Percentiles rank a stretch among this genome's conserved stretches.
These are phyloP conservation scores for Phialophora chinensis DNA, from an alignment of 2,329 filamentous ascomycete genomes.

Conservation along the genomic window DNA sequence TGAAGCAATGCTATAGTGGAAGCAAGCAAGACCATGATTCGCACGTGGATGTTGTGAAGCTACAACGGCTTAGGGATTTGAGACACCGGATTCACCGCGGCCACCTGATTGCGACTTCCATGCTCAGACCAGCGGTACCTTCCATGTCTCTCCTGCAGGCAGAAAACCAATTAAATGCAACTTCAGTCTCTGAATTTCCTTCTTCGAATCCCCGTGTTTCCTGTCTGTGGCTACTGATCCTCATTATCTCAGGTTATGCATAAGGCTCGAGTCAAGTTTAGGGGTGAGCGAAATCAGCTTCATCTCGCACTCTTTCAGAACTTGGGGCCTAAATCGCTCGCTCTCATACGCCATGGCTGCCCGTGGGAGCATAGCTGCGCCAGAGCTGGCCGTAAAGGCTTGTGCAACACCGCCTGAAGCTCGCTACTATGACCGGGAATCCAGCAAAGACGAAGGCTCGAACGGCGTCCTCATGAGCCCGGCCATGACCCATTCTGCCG, in stretches of 20 bases:
- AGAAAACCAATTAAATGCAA: not conserved
- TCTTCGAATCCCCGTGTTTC: not conserved
- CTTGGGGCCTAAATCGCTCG: not conserved
- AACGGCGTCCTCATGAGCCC: not conserved
- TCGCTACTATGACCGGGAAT: constrained; percentile 3
- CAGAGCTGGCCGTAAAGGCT: constrained; percentile 3
- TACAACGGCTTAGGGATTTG: not conserved
- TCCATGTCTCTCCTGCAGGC: not conserved
- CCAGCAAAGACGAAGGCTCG: constrained; percentile 8
- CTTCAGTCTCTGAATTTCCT: not conserved
- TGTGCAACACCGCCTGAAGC: constrained; percentile 4
- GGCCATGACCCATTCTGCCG: not conserved
- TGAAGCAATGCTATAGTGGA: constrained; percentile 14
- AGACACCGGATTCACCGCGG: not conserved
- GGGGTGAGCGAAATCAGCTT: not conserved
- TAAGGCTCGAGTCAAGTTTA: not conserved
- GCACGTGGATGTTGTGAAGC: not conserved
- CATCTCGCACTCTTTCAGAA: not conserved
- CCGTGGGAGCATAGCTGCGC: not conserved
- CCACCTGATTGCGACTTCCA: not conserved
- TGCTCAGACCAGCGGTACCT: not conserved
- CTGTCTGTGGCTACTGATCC: not conserved
- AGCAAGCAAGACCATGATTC: not conserved
- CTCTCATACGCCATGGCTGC: constrained; percentile 4
- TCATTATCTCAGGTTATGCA: not conserved